Evolutionary conservation across 768 basidiomycete genomes (phyloP).

Genomic region (Cystobasidium onofrii): DNA sequence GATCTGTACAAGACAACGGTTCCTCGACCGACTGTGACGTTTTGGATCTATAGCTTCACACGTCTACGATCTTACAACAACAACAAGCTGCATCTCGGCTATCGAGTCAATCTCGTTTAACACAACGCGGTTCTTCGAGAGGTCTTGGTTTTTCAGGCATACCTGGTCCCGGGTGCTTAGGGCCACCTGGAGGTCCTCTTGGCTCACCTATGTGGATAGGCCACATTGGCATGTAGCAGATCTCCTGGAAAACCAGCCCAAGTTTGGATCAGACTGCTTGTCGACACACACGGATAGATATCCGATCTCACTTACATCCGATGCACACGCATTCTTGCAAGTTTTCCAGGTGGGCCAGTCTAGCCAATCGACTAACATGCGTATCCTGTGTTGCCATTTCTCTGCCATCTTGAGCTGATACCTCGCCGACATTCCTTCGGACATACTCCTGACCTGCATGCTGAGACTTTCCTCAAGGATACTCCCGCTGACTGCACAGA

Average conservation of each 20-base stretch:
- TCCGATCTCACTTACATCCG: background rate
- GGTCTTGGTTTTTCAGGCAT: background rate
- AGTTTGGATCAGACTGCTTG: background rate
- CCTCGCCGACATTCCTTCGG: background rate
- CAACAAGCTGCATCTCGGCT: too few relatives aligned
- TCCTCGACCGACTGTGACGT: too few relatives aligned
- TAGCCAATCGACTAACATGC: background rate
- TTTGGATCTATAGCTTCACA: too few relatives aligned
- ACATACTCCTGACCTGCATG: background rate
- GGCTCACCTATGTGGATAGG: background rate
- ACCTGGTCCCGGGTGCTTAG: background rate
- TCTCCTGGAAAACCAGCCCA: background rate
- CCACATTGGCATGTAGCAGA: conserved; percentile 15
- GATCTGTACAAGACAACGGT: too few relatives aligned
- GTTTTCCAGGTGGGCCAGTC: background rate
- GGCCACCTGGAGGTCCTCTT: background rate
- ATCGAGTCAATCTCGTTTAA: background rate
- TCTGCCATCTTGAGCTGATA: background rate
- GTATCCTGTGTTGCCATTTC: background rate
- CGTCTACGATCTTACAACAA: too few relatives aligned
- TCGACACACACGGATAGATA: background rate
- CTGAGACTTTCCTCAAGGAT: background rate
- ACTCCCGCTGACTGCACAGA: background rate
- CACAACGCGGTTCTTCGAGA: background rate
- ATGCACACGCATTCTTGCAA: background rate